Conservation (phyloP, 2,329 filamentous ascomycete genomes). For the Claviceps sorghi region DNA sequence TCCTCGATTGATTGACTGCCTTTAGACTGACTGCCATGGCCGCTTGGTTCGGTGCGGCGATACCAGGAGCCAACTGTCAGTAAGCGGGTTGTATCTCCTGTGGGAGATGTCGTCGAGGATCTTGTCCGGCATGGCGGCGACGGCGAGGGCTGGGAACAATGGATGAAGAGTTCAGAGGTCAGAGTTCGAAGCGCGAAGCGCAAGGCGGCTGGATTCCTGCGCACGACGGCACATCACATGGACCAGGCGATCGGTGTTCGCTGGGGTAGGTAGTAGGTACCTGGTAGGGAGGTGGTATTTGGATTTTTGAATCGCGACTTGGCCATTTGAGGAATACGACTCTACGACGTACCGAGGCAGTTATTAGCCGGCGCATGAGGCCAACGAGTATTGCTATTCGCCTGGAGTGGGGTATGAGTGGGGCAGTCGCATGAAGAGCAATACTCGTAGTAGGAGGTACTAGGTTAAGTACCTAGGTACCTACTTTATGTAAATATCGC, state of each 20-base stretch:
- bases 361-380: not conserved
- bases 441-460: too few relatives aligned
- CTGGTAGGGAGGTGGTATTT: not conserved
- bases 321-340: not conserved
- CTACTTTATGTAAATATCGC: not conserved
- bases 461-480: too few relatives aligned
- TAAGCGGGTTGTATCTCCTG: slow-evolving; percentile 80
- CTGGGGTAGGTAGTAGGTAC: not conserved
- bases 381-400: too few relatives aligned
- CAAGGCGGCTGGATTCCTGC: not conserved
- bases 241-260: not conserved
- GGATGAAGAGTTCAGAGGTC: not conserved
- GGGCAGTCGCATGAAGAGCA: too few relatives aligned
- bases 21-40: slow-evolving; percentile 75
- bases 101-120: slow-evolving; percentile 94
- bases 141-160: not conserved
- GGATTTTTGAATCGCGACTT: not conserved
- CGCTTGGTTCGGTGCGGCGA: slow-evolving; percentile 93
- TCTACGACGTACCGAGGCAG: not conserved
- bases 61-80: slow-evolving; percentile 82
- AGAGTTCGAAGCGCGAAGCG: not conserved
- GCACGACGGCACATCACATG: not conserved
- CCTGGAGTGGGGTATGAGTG: too few relatives aligned
- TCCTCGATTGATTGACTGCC: too few relatives aligned
- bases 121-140: slow-evolving; percentile 47